Conservation (phyloP, 768 basidiomycete genomes). For the Fomitopsis serialis region DNA sequence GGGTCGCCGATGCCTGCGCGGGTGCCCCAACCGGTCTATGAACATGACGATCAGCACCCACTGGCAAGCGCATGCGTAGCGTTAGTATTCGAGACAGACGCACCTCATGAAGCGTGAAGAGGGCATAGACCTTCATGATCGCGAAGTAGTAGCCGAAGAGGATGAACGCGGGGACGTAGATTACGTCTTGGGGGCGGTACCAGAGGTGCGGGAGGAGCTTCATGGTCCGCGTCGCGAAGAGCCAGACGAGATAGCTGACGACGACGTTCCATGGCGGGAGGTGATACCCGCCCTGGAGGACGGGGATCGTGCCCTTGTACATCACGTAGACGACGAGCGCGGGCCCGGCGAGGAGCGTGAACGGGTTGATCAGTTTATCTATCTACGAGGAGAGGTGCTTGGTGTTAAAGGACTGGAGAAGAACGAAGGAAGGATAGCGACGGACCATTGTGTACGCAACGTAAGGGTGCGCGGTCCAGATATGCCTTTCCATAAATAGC, state of each 20-base stretch:
- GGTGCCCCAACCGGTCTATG: slow-evolving; percentile 91
- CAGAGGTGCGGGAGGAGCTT: slow-evolving; percentile 67
- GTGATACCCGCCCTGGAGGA: slow-evolving; percentile 70
- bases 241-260: slow-evolving; percentile 63
- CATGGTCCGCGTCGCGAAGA: slow-evolving; percentile 62
- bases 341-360: slow-evolving; percentile 84
- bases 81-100: no score
- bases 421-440: no score
- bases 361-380: slow-evolving; percentile 81
- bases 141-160: slow-evolving; percentile 92
- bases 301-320: slow-evolving; percentile 70
- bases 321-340: slow-evolving; percentile 70
- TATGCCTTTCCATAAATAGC: slow-evolving; percentile 80
- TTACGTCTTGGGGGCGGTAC: slow-evolving; percentile 50
- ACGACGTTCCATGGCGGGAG: slow-evolving; percentile 81
- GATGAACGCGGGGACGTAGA: slow-evolving; percentile 62
- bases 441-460: slow-evolving; percentile 82
- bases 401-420: no score
- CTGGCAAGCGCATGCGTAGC: no score
- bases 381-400: no score
- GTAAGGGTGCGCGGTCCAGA: slow-evolving; percentile 86
- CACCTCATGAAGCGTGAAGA: slow-evolving; percentile 86
- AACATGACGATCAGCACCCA: background rate
- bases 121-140: slow-evolving; percentile 90
- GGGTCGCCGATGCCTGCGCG: slow-evolving; percentile 89